phyloP scores from a whole-genome alignment of 2,329 filamentous ascomycete species.

The Clonostachys rhizophaga region DNA sequence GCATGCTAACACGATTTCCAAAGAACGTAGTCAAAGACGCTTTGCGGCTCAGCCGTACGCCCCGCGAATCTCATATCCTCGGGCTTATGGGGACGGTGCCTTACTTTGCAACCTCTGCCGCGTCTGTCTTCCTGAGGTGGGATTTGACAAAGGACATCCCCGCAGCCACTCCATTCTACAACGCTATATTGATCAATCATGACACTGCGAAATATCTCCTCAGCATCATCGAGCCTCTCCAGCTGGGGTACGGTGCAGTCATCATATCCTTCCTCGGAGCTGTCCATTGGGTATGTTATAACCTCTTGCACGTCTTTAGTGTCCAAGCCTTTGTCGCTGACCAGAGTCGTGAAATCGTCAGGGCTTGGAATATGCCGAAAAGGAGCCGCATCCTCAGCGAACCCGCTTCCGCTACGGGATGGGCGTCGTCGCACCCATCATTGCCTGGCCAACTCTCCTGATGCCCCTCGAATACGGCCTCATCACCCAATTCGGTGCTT shows the following conservation, averaged over 20 bases:
- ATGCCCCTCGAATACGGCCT: constrained; percentile 82
- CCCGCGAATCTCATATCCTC: constrained; percentile 61
- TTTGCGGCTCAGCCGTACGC: constrained; percentile 60
- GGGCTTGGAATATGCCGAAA: constrained; percentile 78
- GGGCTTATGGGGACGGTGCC: constrained; percentile 78
- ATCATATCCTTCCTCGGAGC: constrained; percentile 93
- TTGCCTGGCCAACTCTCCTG: constrained; percentile 87
- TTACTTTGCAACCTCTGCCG: constrained; percentile 78
- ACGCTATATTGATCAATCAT: constrained; percentile 50
- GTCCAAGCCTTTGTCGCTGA: not conserved
- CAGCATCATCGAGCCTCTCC: constrained; percentile 75
- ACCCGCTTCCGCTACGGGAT: constrained; percentile 80
- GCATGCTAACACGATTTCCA: constrained; percentile 2
- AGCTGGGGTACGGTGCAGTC: constrained; percentile 86
- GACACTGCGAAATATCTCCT: constrained; percentile 70
- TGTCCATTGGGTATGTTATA: constrained; percentile 67
- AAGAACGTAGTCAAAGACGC: constrained; percentile 65
- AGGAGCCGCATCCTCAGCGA: constrained; percentile 52
- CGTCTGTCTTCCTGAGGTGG: constrained; percentile 79
- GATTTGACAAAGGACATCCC: constrained; percentile 68
- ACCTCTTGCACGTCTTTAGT: not conserved
- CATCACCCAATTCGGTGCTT: constrained; percentile 80
- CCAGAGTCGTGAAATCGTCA: constrained; percentile 8
- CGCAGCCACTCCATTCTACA: constrained; percentile 50
- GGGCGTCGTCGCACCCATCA: constrained; percentile 71